Conservation (phyloP, 1,284 basidiomycete genomes). For the Puccinia coronata region DNA sequence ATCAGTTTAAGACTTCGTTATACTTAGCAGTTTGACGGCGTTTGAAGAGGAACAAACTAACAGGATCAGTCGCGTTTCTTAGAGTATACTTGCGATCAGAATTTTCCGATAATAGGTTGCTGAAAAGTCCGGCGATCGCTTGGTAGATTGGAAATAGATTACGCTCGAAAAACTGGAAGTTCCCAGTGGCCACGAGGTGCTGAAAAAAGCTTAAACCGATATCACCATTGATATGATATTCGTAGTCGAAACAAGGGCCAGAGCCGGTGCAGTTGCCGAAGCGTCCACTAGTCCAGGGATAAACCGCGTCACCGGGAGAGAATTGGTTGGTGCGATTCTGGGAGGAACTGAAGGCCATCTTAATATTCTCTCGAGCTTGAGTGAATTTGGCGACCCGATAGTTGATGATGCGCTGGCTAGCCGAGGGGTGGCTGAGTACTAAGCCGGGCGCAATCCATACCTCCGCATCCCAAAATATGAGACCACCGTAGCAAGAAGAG, state of each 20-base stretch:
- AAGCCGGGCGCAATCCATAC: constrained; percentile 55
- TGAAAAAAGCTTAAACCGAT: constrained; percentile 53
- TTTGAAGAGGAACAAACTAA: constrained; percentile 7
- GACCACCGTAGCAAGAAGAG: constrained; percentile 51
- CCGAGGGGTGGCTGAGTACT: constrained; percentile 52
- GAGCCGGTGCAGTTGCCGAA: constrained; percentile 52
- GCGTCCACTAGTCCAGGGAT: constrained; percentile 54
- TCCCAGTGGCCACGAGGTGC: constrained; percentile 54
- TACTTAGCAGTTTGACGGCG: background rate
- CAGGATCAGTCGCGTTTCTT: constrained; percentile 51
- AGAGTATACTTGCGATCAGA: constrained; percentile 52
- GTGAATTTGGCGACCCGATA: constrained; percentile 53
- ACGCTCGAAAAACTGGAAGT: constrained; percentile 53
- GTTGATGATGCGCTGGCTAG: constrained; percentile 54
- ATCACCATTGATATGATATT: constrained; percentile 56
- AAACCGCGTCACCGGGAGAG: constrained; percentile 52
- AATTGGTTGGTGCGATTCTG: constrained; percentile 45
- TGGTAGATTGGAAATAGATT: constrained; percentile 54
- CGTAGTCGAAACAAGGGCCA: constrained; percentile 52
- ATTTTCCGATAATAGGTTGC: constrained; percentile 52
- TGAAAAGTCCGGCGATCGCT: constrained; percentile 53
- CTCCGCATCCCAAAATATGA: constrained; percentile 55
- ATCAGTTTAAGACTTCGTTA: background rate
- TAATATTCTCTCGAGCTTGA: constrained; percentile 42
- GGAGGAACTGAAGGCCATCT: constrained; percentile 49